Base-by-base conservation (phyloP, 2,329 filamentous ascomycete species). In the Fusarium siculi region DNA sequence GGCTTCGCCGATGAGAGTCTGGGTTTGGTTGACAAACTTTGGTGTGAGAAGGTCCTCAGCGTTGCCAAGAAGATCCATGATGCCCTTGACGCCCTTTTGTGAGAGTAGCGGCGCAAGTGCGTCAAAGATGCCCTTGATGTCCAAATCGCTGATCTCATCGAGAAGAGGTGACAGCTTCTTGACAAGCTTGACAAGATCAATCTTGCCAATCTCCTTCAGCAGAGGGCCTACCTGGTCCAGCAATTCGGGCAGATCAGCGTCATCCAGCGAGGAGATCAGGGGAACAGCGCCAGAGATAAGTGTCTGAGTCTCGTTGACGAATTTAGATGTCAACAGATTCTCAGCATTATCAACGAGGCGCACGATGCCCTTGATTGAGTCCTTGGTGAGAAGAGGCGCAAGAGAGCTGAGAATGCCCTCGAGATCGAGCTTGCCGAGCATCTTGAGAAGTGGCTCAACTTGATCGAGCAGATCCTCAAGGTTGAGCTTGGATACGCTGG, bases 31-130 rank as follows among this genome's bases (percentile, higher is more conserved):
- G 60, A 80, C 78, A 19, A 80, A 80, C 40, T 80, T 77, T 19
- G 56, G 44, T 2, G 78, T 79, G 5, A 80, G 76, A 1, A 84
- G 75, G 14, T 77, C 68, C 60, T 84, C 81, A 4, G 81, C 82
- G 34, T 83, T 83, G 14, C 59, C 74, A 2, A 82, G 65, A 2
- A 82, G 75, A 4, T 79, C 80, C 4, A 82, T 74, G 6, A 84
- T 74, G 9, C 79, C 81, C 57, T 78, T 74, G 21, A 84, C 73
- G 0, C 79, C 79, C 11, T 79, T 66, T 3, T 80, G 76, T 2
- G 79, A 81, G 18, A 84, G 75, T 1, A 84, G 67, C 9, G 82
- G 82, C 15, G 72, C 65, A 10, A 84, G 59, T 4, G 80, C 77
- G 8, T 81, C 74, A 23, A 82, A 71, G 3, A 84, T 57, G 18